Conservation (phyloP, 2,329 filamentous ascomycete genomes). For the Monosporascus sp. region DNA sequence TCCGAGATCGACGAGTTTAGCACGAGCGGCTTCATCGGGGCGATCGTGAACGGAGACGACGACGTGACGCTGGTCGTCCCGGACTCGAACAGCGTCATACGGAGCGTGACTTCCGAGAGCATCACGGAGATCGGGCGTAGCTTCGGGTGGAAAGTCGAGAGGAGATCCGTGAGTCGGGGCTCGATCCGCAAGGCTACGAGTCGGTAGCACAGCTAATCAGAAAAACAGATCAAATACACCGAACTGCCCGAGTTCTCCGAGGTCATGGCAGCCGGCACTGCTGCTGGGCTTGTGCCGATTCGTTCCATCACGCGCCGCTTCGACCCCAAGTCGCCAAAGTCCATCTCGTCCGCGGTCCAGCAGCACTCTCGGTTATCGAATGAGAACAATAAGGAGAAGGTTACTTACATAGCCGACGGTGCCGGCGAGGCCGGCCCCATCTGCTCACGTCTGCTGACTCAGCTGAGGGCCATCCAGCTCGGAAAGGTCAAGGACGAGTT, state of each 20-base stretch:
- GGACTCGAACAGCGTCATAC: slow-evolving; percentile 81
- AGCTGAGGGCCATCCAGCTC: slow-evolving; percentile 80
- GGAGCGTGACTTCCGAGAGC: slow-evolving; percentile 62
- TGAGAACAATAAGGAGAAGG: slow-evolving; percentile 40
- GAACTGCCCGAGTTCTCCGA: slow-evolving; percentile 58
- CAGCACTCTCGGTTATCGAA: slow-evolving; percentile 34
- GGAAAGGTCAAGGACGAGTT: slow-evolving; percentile 74
- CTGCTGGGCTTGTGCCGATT: slow-evolving; percentile 86
- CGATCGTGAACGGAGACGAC: slow-evolving; percentile 52
- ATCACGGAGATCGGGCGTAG: slow-evolving; percentile 69
- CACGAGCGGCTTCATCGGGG: slow-evolving; percentile 88
- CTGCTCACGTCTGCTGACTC: slow-evolving; percentile 66
- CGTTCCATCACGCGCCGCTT: slow-evolving; percentile 74
- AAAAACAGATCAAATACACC: slow-evolving; percentile 54
- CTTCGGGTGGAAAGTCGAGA: slow-evolving; percentile 82
- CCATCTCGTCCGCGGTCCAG: slow-evolving; percentile 30
- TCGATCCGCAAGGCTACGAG: too few relatives aligned
- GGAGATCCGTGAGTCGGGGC: slow-evolving; percentile 51
- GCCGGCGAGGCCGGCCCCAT: slow-evolving; percentile 68
- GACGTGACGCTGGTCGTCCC: slow-evolving; percentile 76
- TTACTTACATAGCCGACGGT: slow-evolving; percentile 49
- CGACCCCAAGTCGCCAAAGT: slow-evolving; percentile 32
- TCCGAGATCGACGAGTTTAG: slow-evolving; percentile 93
- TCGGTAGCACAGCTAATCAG: too few relatives aligned
- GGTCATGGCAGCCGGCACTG: slow-evolving; percentile 88